Base-by-base conservation (phyloP, 2,329 filamentous ascomycete genomes). In the Claviceps sp. region DNA sequence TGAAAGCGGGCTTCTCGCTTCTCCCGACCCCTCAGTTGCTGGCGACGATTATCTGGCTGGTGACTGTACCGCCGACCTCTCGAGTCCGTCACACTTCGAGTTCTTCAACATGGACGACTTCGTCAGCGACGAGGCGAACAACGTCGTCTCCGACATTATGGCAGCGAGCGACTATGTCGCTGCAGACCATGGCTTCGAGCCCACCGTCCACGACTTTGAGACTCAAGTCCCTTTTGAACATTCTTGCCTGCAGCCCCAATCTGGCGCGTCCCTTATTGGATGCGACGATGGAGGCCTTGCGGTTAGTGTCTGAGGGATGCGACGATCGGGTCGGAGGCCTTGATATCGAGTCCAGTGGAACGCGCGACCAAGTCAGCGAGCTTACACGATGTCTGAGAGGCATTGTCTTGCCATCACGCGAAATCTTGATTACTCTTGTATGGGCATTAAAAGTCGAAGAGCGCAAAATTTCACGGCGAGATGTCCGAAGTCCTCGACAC, bases 1-100 rank as follows among this genome's bases (percentile, higher is more conserved):
- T 84, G 81, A 87, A 77, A 79, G 79, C 75, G 78, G 78, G 76
- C 76, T 87, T 79, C 75, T 82, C 78, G 75, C 84, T 87, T 78
- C 81, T 71, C 74, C 82, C 84, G 71, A 80, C 73, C 73, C 77
- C 70, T 71, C 75, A 74, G 68, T 72, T 81, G 70, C 76, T 81
- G 77, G 81, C 71, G 74, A 79, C 76, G 72, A 82, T 83, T 72
- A 79, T 83, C 53, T 82, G 76, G 77, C 65, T 81, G 69, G 74
- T 78, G 71, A 83, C 79, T 63, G 72, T 70, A 54, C 71, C 70
- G 58, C 72, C 69, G 61, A 69, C 68, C 71, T 71, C 69, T 62
- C 66, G 63, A 58, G 60, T 55, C 60, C 62, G 50, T 63, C 66
- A 59, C 61, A 67, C 61, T 66, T 71, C 63, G 69, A 72, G 61